Conservation (phyloP, 768 basidiomycete genomes). For the Pleurotus djamor region DNA sequence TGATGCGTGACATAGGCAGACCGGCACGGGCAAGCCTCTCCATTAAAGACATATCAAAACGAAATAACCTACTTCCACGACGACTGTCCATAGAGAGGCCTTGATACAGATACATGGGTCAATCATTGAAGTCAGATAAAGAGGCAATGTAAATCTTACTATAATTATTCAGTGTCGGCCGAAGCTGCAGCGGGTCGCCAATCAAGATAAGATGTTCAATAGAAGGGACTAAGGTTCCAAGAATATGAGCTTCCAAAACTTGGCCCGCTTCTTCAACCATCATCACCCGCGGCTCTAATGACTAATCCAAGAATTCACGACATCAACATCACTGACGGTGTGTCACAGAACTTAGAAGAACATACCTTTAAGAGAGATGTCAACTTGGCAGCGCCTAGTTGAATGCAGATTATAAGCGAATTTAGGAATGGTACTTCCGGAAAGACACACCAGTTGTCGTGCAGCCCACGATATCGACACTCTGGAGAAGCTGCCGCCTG, state of each 20-base stretch:
- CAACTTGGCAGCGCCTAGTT: constrained; percentile 67
- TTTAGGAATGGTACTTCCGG: not conserved
- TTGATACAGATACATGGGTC: constrained; percentile 24
- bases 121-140: not conserved
- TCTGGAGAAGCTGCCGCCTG: constrained; percentile 49
- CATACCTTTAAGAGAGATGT: constrained; percentile 57
- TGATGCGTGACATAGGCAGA: constrained; percentile 65
- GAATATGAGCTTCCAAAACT: constrained; percentile 75
- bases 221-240: constrained; percentile 60
- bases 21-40: constrained; percentile 61
- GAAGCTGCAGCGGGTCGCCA: constrained; percentile 77
- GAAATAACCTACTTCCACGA: constrained; percentile 52
- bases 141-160: constrained; percentile 31
- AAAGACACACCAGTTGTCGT: constrained; percentile 62
- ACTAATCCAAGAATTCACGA: no score
- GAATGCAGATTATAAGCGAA: not conserved
- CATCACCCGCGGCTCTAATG: constrained; percentile 57
- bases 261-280: constrained; percentile 84
- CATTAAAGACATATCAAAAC: constrained; percentile 75
- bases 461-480: constrained; percentile 67
- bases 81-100: constrained; percentile 68
- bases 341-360: no score
- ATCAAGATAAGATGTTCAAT: constrained; percentile 77
- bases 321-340: no score
- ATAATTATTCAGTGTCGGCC: constrained; percentile 65